Base-by-base conservation (phyloP, 306 rosid species). In the Canavalia gladiata region DNA sequence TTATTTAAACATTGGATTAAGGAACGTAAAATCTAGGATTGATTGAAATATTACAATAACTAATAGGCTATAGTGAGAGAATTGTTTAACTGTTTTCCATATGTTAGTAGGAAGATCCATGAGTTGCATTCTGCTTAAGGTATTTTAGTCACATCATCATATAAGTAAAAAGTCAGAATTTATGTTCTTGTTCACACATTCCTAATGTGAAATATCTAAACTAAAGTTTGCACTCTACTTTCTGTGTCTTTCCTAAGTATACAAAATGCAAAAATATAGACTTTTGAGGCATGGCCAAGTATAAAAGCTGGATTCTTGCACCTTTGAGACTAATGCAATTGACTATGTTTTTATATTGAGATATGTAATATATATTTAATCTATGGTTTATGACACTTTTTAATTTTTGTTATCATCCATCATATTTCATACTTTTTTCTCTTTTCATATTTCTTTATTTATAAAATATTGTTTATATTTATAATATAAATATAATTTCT, bases 151-250 rank as follows among this genome's bases (percentile, higher is more conserved):
- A 73, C 25, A 18, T 18, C 25, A 18, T 18, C 25, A 18, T 72
- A 18, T 18, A 18, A 18, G 86, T 45, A 34, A 45, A 55, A 77
- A 10, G 54, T 35, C 29, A 33, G 68, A 70, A 54, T 63, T 64
- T 30, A 43, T 45, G 46, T 64, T 74, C 50, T 51, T 57, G 41
- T 5, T n/a, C 28, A 47, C 28, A 47, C 7, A 52, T 35, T 18
- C 11, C 60, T 9, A 67, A 12, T 54, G 3, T 68, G 30, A 35
- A 35, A 35, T 59, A 54, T 47, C 37, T 59, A 8, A 42, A 42
- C 11, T 51, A 33, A 41, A 55, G 86, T 29, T 72, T 85, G 90
- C 87, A 85, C 46, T 69, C 87, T 43, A 37, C 31, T 52, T 59
- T 34, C 31, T 46, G 31, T 46, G 13, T 58, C 71, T 42, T 42